A percentile compares a stretch with the other conserved stretches of the same genome.
Conservation (phyloP, 1,284 basidiomycete species). For the Boletellus sp. region DNA sequence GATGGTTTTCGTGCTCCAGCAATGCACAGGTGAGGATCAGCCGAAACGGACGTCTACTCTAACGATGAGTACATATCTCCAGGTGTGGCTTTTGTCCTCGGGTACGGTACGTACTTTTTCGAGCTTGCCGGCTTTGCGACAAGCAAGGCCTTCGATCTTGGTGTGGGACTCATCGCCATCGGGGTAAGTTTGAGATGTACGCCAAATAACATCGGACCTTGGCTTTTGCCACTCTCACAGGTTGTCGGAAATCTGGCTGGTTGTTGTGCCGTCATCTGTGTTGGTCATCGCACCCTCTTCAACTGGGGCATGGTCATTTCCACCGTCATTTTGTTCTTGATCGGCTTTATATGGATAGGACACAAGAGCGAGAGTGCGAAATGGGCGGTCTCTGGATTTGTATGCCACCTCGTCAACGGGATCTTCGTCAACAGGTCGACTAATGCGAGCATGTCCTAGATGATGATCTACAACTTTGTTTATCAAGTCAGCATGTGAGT, state of each 20-base stretch:
- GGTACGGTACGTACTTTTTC: conserved; percentile 32
- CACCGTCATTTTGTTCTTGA: conserved; percentile 25
- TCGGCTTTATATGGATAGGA: conserved; percentile 29
- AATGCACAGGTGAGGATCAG: conserved; percentile 19
- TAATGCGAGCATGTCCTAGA: conserved; percentile 10
- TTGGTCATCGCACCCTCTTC: conserved; percentile 26
- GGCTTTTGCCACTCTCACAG: conserved; percentile 1
- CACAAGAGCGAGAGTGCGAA: conserved; percentile 12
- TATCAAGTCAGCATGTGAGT: conserved; percentile 23
- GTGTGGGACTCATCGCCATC: conserved; percentile 26
- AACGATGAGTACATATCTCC: neutral
- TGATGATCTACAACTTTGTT: conserved; percentile 29
- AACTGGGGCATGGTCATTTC: conserved; percentile 28
- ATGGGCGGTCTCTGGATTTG: conserved; percentile 24
- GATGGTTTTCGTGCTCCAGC: conserved; percentile 33
- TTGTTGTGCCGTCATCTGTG: conserved; percentile 26
- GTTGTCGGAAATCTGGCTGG: conserved; percentile 27
- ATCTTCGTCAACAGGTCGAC: no score
- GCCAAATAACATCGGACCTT: no score
- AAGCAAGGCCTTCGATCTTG: conserved; percentile 24
- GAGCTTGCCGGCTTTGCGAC: conserved; percentile 30
- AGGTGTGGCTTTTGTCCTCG: conserved; percentile 31
- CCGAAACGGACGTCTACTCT: no score
- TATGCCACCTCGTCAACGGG: conserved; percentile 3
- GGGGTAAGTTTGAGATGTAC: conserved; percentile 14